phyloP scores from a whole-genome alignment of 177 flowering plant genomes.

The Vitis hybrid region DNA sequence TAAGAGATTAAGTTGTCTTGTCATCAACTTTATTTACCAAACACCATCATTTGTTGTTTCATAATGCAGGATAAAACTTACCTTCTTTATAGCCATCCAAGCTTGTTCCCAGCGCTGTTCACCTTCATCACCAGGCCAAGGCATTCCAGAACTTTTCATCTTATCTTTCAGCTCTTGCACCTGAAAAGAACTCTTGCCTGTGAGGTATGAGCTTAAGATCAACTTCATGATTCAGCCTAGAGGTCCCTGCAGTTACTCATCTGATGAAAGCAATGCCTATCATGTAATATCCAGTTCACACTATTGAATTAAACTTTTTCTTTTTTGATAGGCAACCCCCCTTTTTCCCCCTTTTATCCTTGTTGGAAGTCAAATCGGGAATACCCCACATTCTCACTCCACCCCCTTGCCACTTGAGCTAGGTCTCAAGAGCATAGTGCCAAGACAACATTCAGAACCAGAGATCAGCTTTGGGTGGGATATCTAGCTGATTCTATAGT shows the following conservation, averaged over 20 bases:
- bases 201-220: conserved; percentile 1
- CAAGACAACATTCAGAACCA: no score
- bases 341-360: no score
- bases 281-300: background rate
- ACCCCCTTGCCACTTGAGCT: no score
- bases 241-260: background rate
- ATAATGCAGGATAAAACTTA: conserved; percentile 10
- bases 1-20: background rate
- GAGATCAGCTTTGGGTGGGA: no score
- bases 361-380: no score
- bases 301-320: no score
- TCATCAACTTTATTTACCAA: background rate
- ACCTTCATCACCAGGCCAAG: conserved; percentile 99
- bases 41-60: background rate
- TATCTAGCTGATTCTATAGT: no score
- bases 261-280: background rate
- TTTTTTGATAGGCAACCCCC: no score
- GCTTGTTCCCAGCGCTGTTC: conserved; percentile 90
- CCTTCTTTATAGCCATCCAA: conserved; percentile 97
- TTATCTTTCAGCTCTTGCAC: conserved; percentile 75
- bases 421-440: no score
- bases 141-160: conserved; percentile 87
- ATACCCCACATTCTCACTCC: no score
- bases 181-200: conserved; percentile 27
- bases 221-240: background rate